Conservation (phyloP, 2,329 filamentous ascomycete species). For the Calonectria leucothoes region DNA sequence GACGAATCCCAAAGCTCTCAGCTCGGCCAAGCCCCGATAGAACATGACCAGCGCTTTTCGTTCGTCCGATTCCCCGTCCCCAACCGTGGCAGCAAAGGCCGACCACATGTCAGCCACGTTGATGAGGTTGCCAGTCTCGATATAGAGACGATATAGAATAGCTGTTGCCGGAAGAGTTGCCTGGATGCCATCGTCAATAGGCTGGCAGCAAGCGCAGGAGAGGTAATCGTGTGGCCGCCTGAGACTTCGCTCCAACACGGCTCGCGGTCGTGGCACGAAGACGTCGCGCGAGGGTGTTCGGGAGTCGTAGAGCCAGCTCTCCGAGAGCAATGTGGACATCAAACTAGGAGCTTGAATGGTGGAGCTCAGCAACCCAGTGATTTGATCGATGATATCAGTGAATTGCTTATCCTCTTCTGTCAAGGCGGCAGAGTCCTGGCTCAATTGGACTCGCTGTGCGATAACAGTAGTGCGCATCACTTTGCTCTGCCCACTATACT, state of each 20-base stretch:
- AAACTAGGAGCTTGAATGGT: slow-evolving; percentile 39
- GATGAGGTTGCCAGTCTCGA: slow-evolving; percentile 80
- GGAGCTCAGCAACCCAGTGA: slow-evolving; percentile 41
- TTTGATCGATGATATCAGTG: slow-evolving; percentile 71
- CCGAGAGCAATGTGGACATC: slow-evolving; percentile 69
- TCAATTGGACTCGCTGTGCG: slow-evolving; percentile 84
- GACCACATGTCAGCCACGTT: slow-evolving; percentile 85
- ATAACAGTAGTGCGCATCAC: slow-evolving; percentile 82
- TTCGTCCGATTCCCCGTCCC: slow-evolving; percentile 57
- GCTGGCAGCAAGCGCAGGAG: slow-evolving; percentile 75
- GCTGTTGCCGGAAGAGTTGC: slow-evolving; percentile 76
- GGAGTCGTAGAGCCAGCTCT: slow-evolving; percentile 82
- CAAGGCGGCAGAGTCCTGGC: slow-evolving; percentile 77
- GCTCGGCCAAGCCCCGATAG: slow-evolving; percentile 85
- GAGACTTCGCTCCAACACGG: slow-evolving; percentile 77
- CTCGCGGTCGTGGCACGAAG: slow-evolving; percentile 79
- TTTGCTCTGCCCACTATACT: slow-evolving; percentile 78
- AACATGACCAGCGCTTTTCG: slow-evolving; percentile 78
- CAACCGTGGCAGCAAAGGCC: slow-evolving; percentile 76
- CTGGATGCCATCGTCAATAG: slow-evolving; percentile 60
- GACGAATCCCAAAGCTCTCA: slow-evolving; percentile 87
- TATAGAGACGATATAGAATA: slow-evolving; percentile 82
- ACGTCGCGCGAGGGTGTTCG: slow-evolving; percentile 77
- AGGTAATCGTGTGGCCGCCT: slow-evolving; percentile 82
- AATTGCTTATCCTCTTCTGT: slow-evolving; percentile 78